Evolutionary conservation across 225 moss, liverwort and hornwort genomes (phyloP).

Genomic region (Physcomitrium patens): DNA sequence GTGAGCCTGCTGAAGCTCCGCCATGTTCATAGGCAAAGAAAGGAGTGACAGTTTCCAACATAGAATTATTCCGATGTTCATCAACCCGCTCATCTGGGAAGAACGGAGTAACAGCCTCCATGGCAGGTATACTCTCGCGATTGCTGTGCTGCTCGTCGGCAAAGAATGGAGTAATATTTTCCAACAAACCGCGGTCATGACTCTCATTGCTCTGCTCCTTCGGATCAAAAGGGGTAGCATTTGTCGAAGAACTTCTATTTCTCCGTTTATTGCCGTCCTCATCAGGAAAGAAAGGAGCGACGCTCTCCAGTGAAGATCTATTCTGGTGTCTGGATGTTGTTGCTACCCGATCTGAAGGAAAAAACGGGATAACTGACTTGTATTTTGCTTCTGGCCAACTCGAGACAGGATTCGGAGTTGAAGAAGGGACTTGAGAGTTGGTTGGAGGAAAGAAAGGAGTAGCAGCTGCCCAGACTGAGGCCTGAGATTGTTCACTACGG

Average conservation of each 20-base stretch:
- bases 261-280: conserved; percentile 27
- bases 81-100: conserved; percentile 29
- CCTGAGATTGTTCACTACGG: conserved; percentile 16
- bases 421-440: conserved; percentile 14
- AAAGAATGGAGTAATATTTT: conserved; percentile 16
- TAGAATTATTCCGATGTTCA: background rate
- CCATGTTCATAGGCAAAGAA: conserved; percentile 39
- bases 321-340: background rate
- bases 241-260: background rate
- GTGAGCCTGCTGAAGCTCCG: conserved; percentile 22
- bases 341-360: conserved; percentile 32
- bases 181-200: background rate
- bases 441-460: conserved; percentile 41
- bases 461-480: conserved; percentile 9
- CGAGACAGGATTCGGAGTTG: conserved; percentile 17
- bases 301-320: conserved; percentile 5
- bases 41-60: conserved; percentile 20
- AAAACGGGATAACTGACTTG: conserved; percentile 41
- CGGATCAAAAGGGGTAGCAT: conserved; percentile 15
- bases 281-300: conserved; percentile 32
- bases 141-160: conserved; percentile 17
- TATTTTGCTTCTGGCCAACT: conserved; percentile 36
- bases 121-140: background rate
- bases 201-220: background rate
- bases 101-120: conserved; percentile 28